A percentile compares a stretch with the other conserved stretches of the same genome.
These are phyloP conservation scores for Tephrocybe rancida DNA, from an alignment of 768 basidiomycete genomes.

Conservation along the genomic window DNA sequence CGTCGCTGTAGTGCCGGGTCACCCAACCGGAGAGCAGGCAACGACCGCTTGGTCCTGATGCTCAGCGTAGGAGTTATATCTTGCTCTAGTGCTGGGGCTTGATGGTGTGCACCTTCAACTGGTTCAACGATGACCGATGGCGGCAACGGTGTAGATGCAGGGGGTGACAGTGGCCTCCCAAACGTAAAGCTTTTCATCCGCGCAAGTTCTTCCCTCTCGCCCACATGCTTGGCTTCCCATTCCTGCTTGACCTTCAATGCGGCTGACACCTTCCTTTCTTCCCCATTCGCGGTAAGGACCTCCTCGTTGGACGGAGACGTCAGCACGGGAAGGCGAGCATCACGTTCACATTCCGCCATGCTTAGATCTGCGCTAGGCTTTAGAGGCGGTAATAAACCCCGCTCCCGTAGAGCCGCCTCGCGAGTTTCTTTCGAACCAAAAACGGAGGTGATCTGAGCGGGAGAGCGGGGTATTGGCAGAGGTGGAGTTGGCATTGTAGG, in stretches of 20 bases:
- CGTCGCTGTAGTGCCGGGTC: background rate
- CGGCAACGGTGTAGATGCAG: constrained; percentile 6
- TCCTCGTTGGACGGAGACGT: constrained; percentile 15
- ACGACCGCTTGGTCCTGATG: background rate
- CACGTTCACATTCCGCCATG: constrained; percentile 39
- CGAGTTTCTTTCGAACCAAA: constrained; percentile 37
- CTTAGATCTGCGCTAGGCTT: constrained; percentile 43
- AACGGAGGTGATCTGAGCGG: constrained; percentile 20
- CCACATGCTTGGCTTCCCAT: constrained; percentile 49
- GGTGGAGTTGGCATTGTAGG: constrained; percentile 6
- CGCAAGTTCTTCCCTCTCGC: constrained; percentile 23
- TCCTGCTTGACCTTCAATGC: constrained; percentile 55
- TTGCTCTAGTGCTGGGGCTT: no score
- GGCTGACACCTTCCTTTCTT: constrained; percentile 34
- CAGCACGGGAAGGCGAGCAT: constrained; percentile 38
- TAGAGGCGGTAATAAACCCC: constrained; percentile 57
- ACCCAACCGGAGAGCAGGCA: background rate
- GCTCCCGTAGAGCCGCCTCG: constrained; percentile 61
- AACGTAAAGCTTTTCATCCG: constrained; percentile 38
- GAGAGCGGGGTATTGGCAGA: constrained; percentile 12
- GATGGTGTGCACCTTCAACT: background rate
- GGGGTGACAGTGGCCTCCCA: constrained; percentile 25
- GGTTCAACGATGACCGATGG: constrained; percentile 4
- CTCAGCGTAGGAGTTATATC: background rate
- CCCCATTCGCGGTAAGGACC: constrained; percentile 12